A percentile compares a stretch with the other conserved stretches of the same genome.
These are phyloP conservation scores for Clitoria ternatea DNA, from an alignment of 306 rosid species.

Conservation along the genomic window DNA sequence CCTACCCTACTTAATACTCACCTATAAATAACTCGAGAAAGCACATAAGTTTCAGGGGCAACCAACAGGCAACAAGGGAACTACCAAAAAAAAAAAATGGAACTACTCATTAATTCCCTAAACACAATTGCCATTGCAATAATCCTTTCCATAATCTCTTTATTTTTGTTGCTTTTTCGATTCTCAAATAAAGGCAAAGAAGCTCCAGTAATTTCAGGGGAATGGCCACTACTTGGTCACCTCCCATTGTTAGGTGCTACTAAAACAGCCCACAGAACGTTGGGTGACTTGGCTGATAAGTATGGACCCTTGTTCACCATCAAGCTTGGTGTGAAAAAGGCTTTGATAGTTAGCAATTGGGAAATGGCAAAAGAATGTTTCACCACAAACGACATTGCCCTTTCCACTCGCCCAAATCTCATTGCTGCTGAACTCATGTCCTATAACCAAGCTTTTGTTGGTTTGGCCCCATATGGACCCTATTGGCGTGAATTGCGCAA, in stretches of 20 bases:
- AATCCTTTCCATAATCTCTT: not conserved
- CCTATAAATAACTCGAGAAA: no score
- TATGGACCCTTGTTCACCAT: constrained; percentile 23
- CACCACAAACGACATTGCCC: not conserved
- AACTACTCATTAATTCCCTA: not conserved
- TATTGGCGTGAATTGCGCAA: constrained; percentile 28
- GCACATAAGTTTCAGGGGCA: not conserved
- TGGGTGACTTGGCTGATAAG: constrained; percentile 21
- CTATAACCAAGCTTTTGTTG: not conserved
- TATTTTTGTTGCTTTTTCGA: not conserved
- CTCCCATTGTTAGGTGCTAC: not conserved
- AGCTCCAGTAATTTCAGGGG: not conserved
- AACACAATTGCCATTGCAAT: not conserved
- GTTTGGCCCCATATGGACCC: constrained; percentile 7
- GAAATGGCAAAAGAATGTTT: constrained; percentile 23
- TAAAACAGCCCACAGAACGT: not conserved
- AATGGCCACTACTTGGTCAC: constrained; percentile 31
- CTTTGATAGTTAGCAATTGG: constrained; percentile 17
- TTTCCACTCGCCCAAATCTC: not conserved
- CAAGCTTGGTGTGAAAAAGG: not conserved
- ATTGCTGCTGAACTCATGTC: not conserved
- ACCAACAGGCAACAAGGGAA: no score
- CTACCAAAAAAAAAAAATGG: no score
- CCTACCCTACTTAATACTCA: no score
- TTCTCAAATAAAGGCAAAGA: not conserved